Evolutionary conservation across 129 eudicot species (phyloP), one percentile per base, ranked within the genome.

Genomic region (Lactuca saligna): DNA sequence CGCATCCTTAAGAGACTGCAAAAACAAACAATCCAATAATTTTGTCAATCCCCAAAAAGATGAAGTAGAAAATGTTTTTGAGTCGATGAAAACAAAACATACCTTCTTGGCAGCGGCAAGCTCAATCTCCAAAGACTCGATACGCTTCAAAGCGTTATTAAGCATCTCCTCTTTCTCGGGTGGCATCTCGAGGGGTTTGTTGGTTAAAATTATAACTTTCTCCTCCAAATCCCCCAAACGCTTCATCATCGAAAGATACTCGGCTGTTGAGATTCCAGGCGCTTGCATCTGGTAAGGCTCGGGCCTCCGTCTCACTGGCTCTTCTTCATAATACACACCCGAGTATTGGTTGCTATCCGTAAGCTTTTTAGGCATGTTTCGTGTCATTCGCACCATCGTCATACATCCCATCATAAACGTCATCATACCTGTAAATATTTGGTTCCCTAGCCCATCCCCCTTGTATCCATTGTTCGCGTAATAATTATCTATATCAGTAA

Each of bases 151-250:
- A 64, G 97, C 97, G 54, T 70, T 69, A 69, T 83, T 85, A 50
- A 94, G 85, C 86, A 89, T 80, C 70, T 90, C 93, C 79, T 94
- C 99, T 68, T 89, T 89, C 79, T 94, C 99, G 0, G 94, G 94
- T 4, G 99, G 97, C 99, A 94, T 90, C 56, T 72, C 57, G 5
- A 83, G 49, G 0, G 97, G 97, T 76, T 81, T 90, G 54, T 81
- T 79, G 70, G 71, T 74, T 38, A 94, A 84, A 68, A 64, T 34
- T 8, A 67, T 80, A 34, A 90, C 87, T 65, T 83, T 94, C 37
- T 88, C 97, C 78, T 94, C 99, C 25, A 90, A 77, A 32, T 94
- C 97, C 13, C 86, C 88, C 85, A 94, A 87, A 20, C 97, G 88
- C 76, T 94, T 94, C 89, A 90, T 83, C 96, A 90, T 87, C 16